Evolutionary conservation across 345 rosid genomes (phyloP).

Genomic region (Aurinia saxatilis): DNA sequence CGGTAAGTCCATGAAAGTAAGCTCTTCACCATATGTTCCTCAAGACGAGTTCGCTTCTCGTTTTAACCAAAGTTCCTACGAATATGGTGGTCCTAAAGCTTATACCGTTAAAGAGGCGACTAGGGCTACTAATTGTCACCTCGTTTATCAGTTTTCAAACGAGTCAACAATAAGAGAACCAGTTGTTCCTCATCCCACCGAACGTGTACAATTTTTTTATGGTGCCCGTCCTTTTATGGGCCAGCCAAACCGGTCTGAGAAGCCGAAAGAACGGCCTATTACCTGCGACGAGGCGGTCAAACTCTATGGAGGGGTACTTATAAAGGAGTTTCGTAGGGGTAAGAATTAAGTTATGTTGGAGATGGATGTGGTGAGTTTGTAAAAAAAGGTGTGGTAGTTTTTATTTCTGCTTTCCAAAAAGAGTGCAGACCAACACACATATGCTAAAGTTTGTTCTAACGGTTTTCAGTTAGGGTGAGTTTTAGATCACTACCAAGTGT

Average conservation of each 20-base stretch:
- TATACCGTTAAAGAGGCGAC: constrained; percentile 16
- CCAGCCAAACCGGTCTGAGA: not conserved
- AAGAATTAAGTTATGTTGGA: constrained; percentile 5
- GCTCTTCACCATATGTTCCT: not conserved
- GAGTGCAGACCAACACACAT: constrained; percentile 19
- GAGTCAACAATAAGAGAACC: constrained; percentile 2
- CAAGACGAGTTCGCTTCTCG: constrained; percentile 12
- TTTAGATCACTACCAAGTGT: constrained; percentile 21
- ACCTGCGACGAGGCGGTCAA: constrained; percentile 23
- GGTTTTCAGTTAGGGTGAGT: constrained; percentile 15
- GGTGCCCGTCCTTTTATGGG: constrained; percentile 6
- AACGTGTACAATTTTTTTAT: constrained; percentile 6
- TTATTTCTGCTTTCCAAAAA: not conserved
- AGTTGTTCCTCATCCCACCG: constrained; percentile 1
- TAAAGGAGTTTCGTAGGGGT: constrained; percentile 19
- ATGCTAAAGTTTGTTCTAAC: constrained; percentile 13
- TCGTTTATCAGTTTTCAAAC: not conserved
- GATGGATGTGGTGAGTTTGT: too few species aligned
- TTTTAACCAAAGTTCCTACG: not conserved
- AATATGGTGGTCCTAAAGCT: constrained; percentile 7
- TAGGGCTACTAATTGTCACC: not conserved
- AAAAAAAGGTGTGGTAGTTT: too few species aligned
- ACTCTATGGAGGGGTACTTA: constrained; percentile 27
- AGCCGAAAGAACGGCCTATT: constrained; percentile 11
- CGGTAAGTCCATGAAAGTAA: not conserved